A percentile compares a stretch with the other conserved stretches of the same genome.
phyloP scores from a whole-genome alignment of 2,329 filamentous ascomycete genomes.

The Colletotrichum aenigma region DNA sequence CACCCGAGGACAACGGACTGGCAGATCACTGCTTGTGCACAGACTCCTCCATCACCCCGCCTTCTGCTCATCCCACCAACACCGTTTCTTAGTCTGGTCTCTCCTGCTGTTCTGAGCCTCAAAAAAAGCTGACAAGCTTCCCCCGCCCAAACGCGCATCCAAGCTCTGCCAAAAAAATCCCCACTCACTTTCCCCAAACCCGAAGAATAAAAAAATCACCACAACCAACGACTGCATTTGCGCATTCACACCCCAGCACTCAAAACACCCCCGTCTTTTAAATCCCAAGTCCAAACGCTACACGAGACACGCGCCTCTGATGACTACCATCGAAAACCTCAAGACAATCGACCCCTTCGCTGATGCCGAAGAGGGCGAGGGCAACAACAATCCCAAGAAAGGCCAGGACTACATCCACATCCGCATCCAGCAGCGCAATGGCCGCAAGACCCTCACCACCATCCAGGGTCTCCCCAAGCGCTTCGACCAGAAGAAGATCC shows the following conservation, averaged over 20 bases:
- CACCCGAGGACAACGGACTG: background rate
- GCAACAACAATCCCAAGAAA: constrained; percentile 19
- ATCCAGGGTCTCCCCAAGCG: constrained; percentile 99
- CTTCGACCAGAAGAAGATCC: constrained; percentile 99
- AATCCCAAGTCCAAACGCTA: background rate
- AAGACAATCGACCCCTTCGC: constrained; percentile 25
- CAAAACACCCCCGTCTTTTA: background rate
- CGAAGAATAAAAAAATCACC: background rate
- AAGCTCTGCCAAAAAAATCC: background rate
- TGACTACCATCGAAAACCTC: constrained; percentile 26
- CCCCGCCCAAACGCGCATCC: background rate
- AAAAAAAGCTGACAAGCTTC: background rate
- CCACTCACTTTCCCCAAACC: background rate
- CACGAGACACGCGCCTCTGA: constrained; percentile 12
- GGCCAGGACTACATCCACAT: constrained; percentile 25
- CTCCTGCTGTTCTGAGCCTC: background rate
- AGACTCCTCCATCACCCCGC: constrained; percentile 4
- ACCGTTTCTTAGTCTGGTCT: background rate
- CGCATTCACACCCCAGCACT: background rate
- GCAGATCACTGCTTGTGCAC: background rate
- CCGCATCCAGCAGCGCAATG: constrained; percentile 39
- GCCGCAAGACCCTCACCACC: constrained; percentile 99
- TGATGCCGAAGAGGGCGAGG: constrained; percentile 24
- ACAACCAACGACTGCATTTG: background rate
- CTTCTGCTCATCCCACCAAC: background rate